Base-by-base conservation (phyloP, 208 protist genomes). In the Wallacemonas collosoma region DNA sequence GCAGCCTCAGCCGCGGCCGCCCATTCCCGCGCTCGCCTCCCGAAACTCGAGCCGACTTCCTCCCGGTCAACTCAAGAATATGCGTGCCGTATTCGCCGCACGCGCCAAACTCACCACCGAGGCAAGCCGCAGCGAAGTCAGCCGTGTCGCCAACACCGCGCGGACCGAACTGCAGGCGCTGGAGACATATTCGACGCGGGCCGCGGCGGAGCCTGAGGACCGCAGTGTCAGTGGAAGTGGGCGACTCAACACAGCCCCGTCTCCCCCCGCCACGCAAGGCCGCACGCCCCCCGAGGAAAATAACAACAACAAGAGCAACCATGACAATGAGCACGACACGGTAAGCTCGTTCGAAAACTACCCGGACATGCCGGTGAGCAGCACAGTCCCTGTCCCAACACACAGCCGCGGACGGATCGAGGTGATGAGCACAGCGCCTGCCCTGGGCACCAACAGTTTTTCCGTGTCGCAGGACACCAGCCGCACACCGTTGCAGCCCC, bases 111-210 rank as follows among this genome's bases (percentile, higher is more conserved):
- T 95, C 53, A 71, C 72, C 54, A 80, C 64, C 26, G 85, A 92
- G 51, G 73, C 93, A 15, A 86, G 79, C 54, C 63, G 70, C 17
- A 87, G 87, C 40, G 80, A 89, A 35, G 87, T 86, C 40, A 92
- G 81, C 66, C 74, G 63, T 40, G 79, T 69, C 11, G 92, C 88
- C 40, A 82, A 93, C 75, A 75, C 73, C 55, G 88, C 74, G 38
- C 81, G 92, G 3, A 65, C 79, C 45, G 89, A 97, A 81, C 81
- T 97, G 41, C 77, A 87, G 77, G 81, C 88, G 40, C 60, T 97
- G 50, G 89, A 95, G 76, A 58, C 64, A 41, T 81, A 70, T 73
- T 61, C 17, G 48, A 71, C 56, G 62, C 68, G n/a, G 71, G 61
- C 38, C 57, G 68, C 14, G 39, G 65, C 56, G 15, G 58, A 50